Conservation (phyloP, 2,329 filamentous ascomycete species). For the Penicillium sp. region DNA sequence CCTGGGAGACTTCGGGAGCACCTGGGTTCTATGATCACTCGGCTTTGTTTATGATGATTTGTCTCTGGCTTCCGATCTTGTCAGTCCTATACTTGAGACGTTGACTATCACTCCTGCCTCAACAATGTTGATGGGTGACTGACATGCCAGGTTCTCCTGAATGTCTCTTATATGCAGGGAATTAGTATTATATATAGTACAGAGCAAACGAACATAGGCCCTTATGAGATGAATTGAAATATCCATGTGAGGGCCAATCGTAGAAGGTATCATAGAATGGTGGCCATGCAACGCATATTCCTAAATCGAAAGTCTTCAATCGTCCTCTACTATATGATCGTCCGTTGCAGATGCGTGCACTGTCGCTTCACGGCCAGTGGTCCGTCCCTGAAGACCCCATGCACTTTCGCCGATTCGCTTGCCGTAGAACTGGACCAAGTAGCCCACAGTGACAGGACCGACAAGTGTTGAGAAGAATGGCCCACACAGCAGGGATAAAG, state of each 20-base stretch:
- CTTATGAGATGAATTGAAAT: background rate
- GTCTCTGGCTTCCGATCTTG: constrained; percentile 1
- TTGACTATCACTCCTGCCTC: background rate
- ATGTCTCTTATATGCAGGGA: background rate
- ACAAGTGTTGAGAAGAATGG: constrained; percentile 33
- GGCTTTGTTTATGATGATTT: background rate
- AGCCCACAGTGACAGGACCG: constrained; percentile 25
- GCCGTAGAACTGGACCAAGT: constrained; percentile 24
- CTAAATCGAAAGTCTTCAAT: background rate
- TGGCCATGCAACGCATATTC: too few relatives aligned
- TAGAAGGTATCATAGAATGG: too few relatives aligned
- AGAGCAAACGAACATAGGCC: background rate
- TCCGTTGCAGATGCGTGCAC: background rate
- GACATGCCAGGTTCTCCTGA: too few relatives aligned
- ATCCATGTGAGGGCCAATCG: too few relatives aligned
- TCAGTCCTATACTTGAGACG: background rate
- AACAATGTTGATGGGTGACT: too few relatives aligned
- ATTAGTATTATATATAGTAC: background rate
- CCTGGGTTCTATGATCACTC: background rate
- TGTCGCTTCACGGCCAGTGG: background rate
- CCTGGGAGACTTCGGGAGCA: background rate
- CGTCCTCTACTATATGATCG: background rate
- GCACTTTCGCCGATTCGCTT: constrained; percentile 20
- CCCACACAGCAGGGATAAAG: constrained; percentile 27
- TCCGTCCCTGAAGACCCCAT: constrained; percentile 24